phyloP scores from a whole-genome alignment of 2,329 filamentous ascomycete genomes.

The Calonectria crousiana region DNA sequence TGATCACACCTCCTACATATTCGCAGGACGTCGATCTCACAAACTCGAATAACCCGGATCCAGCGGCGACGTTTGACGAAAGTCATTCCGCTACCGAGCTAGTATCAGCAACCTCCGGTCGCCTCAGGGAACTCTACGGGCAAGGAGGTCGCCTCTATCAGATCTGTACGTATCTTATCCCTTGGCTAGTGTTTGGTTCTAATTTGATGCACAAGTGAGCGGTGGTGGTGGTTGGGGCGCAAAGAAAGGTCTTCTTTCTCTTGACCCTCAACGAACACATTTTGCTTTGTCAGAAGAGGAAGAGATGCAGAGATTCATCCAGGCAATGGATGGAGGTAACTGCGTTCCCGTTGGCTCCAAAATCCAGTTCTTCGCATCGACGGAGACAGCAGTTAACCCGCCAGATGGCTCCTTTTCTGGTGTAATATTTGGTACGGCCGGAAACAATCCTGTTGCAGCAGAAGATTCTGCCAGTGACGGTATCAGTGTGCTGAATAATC shows the following conservation, averaged over 20 bases:
- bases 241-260: conserved; percentile 82
- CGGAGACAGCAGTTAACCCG: conserved; percentile 42
- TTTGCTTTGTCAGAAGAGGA: conserved; percentile 60
- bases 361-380: conserved; percentile 74
- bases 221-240: conserved; percentile 88
- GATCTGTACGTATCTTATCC: conserved; percentile 44
- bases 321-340: conserved; percentile 60
- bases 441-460: conserved; percentile 25
- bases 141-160: conserved; percentile 60
- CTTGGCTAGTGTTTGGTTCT: conserved; percentile 17
- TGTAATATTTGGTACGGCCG: conserved; percentile 51
- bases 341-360: conserved; percentile 73
- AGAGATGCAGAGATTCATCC: conserved; percentile 66
- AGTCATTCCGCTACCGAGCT: conserved; percentile 36
- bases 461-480: conserved; percentile 1
- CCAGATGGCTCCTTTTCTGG: conserved; percentile 25
- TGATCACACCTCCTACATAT: conserved; percentile 66
- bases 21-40: conserved; percentile 22
- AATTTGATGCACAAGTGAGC: conserved; percentile 64
- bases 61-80: conserved; percentile 37
- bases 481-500: conserved; percentile 48
- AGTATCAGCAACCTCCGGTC: conserved; percentile 39
- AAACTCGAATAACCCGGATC: conserved; percentile 29
- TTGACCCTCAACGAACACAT: conserved; percentile 76
- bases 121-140: conserved; percentile 52